Base-by-base conservation (phyloP, 2,329 filamentous ascomycete genomes). In the Reticulascus tulasneorum region DNA sequence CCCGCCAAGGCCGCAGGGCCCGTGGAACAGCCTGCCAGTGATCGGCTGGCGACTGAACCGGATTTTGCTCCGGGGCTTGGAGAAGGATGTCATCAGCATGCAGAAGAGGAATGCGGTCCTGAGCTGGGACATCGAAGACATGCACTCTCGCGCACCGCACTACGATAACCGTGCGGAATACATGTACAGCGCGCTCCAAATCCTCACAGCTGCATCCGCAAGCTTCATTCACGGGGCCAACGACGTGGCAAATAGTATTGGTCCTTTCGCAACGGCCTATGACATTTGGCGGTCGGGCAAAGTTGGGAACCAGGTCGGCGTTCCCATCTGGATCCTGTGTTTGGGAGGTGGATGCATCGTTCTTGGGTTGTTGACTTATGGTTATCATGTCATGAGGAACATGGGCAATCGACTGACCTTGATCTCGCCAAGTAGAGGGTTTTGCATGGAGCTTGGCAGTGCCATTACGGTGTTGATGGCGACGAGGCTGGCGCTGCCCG, bases 321-420 rank as follows among this genome's bases (percentile, higher is more conserved):
- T 70, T 12, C 71, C 71, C 2, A 46, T 69, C 24, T 76, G 72
- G 69, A 60, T 74, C 39, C 55, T 75, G 10, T 64, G 65, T 32
- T 63, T 71, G 20, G 67, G 70, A 12, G 69, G 69, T 39, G 53
- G 60, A 1, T 58, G 61, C 30, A 70, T 77, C 18, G 69, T 70
- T 28, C 51, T 77, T n/a, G 77, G 77, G n/a, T 62, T 81, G 40
- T 64, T 73, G 58, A 77, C 74, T 9, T 81, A 78, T 47, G 77
- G 77, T 7, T 81, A 79, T 55, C 76, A 80, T 49, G 78, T 81
- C 49, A 77, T 78, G 70, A 64, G 70, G 33, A 69, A 69, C 29
- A 63, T 77, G 37, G 73, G 73, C 8, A 77, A 76, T 56, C 64
- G 71, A 26, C 63, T 77, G 44, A 77, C 73, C 11, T 62, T 73